A percentile compares a stretch with the other conserved stretches of the same genome.
phyloP scores from a whole-genome alignment of 1,139 yeast species.

The Hyphopichia pseudoburtonii region DNA sequence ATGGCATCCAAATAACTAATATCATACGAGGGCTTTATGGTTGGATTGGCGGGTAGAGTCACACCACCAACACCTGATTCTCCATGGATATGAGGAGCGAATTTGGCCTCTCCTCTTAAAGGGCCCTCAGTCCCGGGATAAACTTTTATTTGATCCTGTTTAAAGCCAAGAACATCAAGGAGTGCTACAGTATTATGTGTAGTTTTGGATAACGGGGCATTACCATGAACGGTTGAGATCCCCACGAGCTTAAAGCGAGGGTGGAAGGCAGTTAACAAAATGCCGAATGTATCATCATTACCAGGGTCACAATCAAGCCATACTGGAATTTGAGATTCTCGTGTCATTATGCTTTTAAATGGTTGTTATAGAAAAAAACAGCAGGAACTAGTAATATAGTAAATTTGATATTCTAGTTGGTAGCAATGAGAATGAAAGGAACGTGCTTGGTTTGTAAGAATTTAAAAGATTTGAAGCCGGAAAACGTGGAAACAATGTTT shows the following conservation, averaged over 20 bases:
- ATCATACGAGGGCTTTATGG: conserved; percentile 25
- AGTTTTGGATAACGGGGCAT: conserved; percentile 65
- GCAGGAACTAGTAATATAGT: no score
- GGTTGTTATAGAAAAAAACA: background rate
- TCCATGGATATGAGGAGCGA: conserved; percentile 74
- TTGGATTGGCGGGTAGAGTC: conserved; percentile 52
- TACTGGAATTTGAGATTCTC: conserved; percentile 45
- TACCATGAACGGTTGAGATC: conserved; percentile 81
- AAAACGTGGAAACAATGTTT: background rate
- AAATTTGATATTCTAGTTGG: no score
- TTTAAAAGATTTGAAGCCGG: no score
- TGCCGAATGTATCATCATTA: conserved; percentile 83
- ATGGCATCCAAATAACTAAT: conserved; percentile 58
- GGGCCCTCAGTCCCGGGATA: conserved; percentile 67
- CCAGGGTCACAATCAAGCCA: conserved; percentile 98
- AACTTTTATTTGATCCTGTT: conserved; percentile 53
- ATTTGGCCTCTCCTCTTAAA: conserved; percentile 44
- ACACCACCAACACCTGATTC: conserved; percentile 75
- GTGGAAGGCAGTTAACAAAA: conserved; percentile 59
- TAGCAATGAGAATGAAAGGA: no score
- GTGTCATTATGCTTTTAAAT: conserved; percentile 13
- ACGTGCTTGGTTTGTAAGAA: no score
- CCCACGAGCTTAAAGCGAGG: conserved; percentile 66
- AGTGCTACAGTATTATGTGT: conserved; percentile 70
- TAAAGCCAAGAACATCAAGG: conserved; percentile 54